Conservation (phyloP, 306 rosid species). For the Delonix regia region DNA sequence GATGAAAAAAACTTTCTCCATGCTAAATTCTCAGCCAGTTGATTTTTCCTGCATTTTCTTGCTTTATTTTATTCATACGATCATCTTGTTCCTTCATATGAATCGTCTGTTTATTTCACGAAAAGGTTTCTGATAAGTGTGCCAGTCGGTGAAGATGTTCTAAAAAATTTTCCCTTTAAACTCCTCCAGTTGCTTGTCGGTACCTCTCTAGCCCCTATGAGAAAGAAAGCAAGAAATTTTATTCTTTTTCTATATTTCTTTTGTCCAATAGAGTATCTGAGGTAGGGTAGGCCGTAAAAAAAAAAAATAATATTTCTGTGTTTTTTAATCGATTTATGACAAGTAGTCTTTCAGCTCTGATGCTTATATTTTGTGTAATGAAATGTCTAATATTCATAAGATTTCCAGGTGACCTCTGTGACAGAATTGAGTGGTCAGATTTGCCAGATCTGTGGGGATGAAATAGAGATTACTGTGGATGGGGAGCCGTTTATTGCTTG, state of each 20-base stretch:
- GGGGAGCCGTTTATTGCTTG: constrained; percentile 93
- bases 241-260: neutral
- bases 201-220: constrained; percentile 18
- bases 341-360: neutral
- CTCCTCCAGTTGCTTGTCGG: constrained; percentile 8
- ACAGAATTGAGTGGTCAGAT: constrained; percentile 80
- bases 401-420: constrained; percentile 69
- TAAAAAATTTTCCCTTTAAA: constrained; percentile 1
- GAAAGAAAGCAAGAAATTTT: neutral
- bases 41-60: constrained; percentile 9
- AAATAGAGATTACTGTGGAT: constrained; percentile 71
- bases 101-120: constrained; percentile 1
- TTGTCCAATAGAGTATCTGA: constrained; percentile 23
- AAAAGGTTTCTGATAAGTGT: neutral
- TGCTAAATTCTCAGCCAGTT: neutral
- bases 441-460: constrained; percentile 98
- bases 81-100: neutral
- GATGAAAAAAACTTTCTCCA: neutral
- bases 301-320: no score
- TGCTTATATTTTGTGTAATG: constrained; percentile 17
- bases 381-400: constrained; percentile 18
- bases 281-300: neutral
- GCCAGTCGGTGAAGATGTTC: neutral
- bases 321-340: neutral
- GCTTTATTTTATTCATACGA: constrained; percentile 12